Percentiles rank a stretch among this genome's conserved stretches.
Evolutionary conservation across 108 stramenopile genomes (phyloP).

Genomic region (Nannochloropsis oceanica): DNA sequence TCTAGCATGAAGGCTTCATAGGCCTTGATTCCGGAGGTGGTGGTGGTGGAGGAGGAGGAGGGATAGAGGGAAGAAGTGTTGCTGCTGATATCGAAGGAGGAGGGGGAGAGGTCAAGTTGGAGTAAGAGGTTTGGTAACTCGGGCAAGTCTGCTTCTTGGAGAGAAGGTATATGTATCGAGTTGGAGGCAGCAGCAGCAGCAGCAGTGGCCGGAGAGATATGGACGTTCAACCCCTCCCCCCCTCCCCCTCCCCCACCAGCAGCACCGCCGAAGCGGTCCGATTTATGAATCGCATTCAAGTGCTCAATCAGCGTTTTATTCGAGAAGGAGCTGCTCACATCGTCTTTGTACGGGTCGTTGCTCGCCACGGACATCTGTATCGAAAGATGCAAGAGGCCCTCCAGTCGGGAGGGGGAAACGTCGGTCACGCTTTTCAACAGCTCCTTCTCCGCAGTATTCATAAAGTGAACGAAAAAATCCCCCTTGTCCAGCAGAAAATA

Average conservation of each 20-base stretch:
- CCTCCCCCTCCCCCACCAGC: background rate
- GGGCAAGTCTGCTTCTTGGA: background rate
- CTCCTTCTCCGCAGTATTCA: constrained; percentile 77
- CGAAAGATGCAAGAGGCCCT: constrained; percentile 55
- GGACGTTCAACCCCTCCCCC: too few species aligned
- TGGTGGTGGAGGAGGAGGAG: background rate
- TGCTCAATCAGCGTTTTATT: constrained; percentile 44
- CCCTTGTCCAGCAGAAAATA: constrained; percentile 95
- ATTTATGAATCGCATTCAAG: constrained; percentile 42
- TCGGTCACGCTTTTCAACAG: constrained; percentile 48
- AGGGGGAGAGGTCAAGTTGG: background rate
- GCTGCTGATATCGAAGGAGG: background rate
- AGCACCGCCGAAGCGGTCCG: background rate
- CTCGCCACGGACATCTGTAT: constrained; percentile 36
- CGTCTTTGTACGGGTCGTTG: constrained; percentile 20
- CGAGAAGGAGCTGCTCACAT: constrained; percentile 5
- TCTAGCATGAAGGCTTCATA: constrained; percentile 74
- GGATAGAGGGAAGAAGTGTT: background rate
- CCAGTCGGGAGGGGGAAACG: constrained; percentile 49
- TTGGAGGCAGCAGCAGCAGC: background rate
- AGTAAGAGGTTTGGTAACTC: background rate
- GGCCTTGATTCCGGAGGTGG: constrained; percentile 47
- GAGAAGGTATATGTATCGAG: background rate
- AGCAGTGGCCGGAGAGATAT: too few species aligned
- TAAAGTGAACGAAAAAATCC: constrained; percentile 85